Conservation (phyloP, 2,329 filamentous ascomycete genomes). For the Tolypocladium album region DNA sequence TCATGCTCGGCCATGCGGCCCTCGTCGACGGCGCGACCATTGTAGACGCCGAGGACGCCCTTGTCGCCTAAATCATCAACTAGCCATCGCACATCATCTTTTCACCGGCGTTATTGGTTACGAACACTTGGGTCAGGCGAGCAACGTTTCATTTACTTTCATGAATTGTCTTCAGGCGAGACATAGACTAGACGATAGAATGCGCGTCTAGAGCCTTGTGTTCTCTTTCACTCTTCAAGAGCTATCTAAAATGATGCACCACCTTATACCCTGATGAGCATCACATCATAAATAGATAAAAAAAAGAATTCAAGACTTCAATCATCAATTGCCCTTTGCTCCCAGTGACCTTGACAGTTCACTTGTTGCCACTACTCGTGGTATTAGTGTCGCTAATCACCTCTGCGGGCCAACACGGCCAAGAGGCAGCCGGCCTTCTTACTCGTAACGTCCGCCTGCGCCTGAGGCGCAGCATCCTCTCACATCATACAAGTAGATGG, state of each 20-base stretch:
- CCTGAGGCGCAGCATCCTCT: neutral
- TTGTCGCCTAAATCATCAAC: neutral
- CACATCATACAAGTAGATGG: neutral
- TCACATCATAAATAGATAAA: slow-evolving; percentile 8
- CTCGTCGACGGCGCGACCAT: slow-evolving; percentile 11
- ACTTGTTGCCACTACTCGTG: neutral
- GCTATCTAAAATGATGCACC: slow-evolving; percentile 7
- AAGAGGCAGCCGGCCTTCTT: neutral
- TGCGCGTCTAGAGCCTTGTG: neutral
- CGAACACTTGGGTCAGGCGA: neutral
- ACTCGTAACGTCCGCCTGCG: neutral
- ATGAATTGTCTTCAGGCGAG: neutral
- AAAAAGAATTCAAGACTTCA: neutral
- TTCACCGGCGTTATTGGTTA: neutral
- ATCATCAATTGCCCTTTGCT: neutral
- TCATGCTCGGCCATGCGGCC: slow-evolving; percentile 12
- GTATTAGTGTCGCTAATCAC: neutral
- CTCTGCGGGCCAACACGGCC: no score
- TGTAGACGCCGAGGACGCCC: slow-evolving; percentile 12
- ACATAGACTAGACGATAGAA: neutral
- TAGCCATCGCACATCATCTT: neutral
- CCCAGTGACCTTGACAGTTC: neutral
- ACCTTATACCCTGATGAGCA: slow-evolving; percentile 13
- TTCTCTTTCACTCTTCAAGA: neutral
- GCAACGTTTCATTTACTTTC: neutral